Conservation (phyloP, 257 asterid species). For the Capsicum baccatum region DNA sequence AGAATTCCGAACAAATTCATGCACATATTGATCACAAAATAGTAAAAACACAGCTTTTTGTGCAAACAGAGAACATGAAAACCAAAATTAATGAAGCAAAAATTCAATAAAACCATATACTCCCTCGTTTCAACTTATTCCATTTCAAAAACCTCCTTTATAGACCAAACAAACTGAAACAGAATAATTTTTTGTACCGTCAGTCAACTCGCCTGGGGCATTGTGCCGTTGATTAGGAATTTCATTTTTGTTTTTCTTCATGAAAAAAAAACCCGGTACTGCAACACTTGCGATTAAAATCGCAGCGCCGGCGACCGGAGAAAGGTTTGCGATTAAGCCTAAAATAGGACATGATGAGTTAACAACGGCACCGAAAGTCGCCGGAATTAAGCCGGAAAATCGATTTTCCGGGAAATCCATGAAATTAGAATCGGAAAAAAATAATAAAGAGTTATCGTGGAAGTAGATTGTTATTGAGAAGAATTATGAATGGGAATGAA, state of each 20-base stretch:
- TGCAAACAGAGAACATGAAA: background rate
- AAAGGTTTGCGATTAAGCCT: background rate
- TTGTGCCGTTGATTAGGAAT: background rate
- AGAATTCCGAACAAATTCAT: background rate
- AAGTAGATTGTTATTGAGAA: background rate
- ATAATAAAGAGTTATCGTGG: background rate
- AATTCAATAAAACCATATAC: too few species aligned
- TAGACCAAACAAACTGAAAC: too few species aligned
- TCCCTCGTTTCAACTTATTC: too few species aligned
- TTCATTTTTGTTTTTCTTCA: background rate
- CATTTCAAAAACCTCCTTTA: too few species aligned
- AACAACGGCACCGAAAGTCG: background rate
- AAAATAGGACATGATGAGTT: conserved; percentile 15
- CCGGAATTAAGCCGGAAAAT: background rate
- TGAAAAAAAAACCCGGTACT: background rate
- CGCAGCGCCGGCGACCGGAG: conserved; percentile 17
- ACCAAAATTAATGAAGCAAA: background rate
- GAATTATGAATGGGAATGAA: too few species aligned
- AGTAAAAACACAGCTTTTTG: background rate
- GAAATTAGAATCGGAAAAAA: background rate
- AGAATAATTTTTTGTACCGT: too few species aligned
- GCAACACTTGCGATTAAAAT: background rate
- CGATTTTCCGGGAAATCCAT: background rate
- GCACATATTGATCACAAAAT: background rate
- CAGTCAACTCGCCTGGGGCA: background rate